Evolutionary conservation across 257 asterid genomes (phyloP), one percentile per base, ranked within the genome.

Genomic region (Verbascum thapsus): DNA sequence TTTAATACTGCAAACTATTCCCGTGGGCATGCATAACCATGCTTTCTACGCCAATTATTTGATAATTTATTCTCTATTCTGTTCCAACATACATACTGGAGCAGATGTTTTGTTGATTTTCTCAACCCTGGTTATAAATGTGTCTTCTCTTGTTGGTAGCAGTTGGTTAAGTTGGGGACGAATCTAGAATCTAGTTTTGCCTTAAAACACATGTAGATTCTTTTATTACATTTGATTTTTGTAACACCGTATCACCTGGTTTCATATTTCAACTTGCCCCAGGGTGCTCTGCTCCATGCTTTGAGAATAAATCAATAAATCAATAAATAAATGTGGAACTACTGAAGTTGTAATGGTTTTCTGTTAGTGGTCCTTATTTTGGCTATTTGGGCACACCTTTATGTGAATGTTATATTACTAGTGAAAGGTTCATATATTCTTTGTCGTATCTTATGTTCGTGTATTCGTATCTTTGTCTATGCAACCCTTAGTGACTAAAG

Each of bases 381-480:
- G 32, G 32, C 32, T 43, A 63, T 50, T 34, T 50, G 38, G 11
- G 22, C 38, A 19, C 41, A 51, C 26, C 40, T 53, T 43, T 26
- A 22, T 15, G 15, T 8, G 54, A 64, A 62, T 43, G 59, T 42
- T 54, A 35, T 44, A 35, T 62, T 35, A n/a, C 20, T 30, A 38
- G 5, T 26, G 32, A 26, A 26, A 26, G 32, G 32, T 26, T 5
- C 32, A 26, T 26, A 26, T 26, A 2, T 26, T 26, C 5, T 26
- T 26, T 26, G 5, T 26, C 3, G 32, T 26, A 26, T 26, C 32
- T 26, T 26, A 26, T 26, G 32, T 26, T 26, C 5, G 32, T 5
- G 32, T 26, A 26, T 26, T 26, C 3, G 5, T 5, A 26, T 26
- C 32, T 26, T 26, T 26, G 32, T 26, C 5, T 26, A 26, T 26